These are phyloP conservation scores for Nicotiana attenuata DNA, from an alignment of 257 asterid species.

Conservation along the genomic window DNA sequence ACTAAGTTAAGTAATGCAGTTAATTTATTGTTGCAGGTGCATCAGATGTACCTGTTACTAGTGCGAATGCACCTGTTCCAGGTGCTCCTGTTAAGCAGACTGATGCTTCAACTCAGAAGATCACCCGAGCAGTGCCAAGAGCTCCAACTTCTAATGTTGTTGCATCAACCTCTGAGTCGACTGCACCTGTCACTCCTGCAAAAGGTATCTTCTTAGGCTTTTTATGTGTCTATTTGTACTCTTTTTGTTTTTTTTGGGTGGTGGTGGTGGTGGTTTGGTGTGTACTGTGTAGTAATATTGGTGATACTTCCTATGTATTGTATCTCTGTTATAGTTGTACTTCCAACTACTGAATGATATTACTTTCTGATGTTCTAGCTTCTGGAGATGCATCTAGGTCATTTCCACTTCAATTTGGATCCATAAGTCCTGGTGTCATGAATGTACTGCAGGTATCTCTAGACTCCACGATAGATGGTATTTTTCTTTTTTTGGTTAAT, in stretches of 20 bases:
- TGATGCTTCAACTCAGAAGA: constrained; percentile 38
- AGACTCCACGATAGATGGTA: constrained; percentile 4
- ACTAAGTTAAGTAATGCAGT: neutral
- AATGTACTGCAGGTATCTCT: constrained; percentile 70
- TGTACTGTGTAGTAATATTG: neutral
- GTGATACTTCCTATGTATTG: constrained; percentile 12
- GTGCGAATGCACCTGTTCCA: constrained; percentile 23
- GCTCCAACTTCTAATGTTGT: constrained; percentile 44
- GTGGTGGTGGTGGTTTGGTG: neutral
- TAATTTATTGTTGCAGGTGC: constrained; percentile 26
- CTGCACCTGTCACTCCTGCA: constrained; percentile 42
- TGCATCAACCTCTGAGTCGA: constrained; percentile 37
- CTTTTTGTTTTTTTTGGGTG: neutral
- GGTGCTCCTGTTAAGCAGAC: constrained; percentile 20
- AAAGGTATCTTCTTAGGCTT: constrained; percentile 40
- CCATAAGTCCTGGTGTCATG: constrained; percentile 78
- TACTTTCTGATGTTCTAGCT: constrained; percentile 24
- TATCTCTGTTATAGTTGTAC: neutral
- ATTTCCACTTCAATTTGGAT: constrained; percentile 83
- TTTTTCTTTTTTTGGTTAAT: neutral
- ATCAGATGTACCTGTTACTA: constrained; percentile 31
- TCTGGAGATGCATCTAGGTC: constrained; percentile 60
- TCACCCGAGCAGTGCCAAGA: constrained; percentile 42
- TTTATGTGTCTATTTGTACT: neutral
- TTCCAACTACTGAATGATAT: neutral